phyloP scores from a whole-genome alignment of 495 filamentous ascomycete species.

The Neurospora sp. region DNA sequence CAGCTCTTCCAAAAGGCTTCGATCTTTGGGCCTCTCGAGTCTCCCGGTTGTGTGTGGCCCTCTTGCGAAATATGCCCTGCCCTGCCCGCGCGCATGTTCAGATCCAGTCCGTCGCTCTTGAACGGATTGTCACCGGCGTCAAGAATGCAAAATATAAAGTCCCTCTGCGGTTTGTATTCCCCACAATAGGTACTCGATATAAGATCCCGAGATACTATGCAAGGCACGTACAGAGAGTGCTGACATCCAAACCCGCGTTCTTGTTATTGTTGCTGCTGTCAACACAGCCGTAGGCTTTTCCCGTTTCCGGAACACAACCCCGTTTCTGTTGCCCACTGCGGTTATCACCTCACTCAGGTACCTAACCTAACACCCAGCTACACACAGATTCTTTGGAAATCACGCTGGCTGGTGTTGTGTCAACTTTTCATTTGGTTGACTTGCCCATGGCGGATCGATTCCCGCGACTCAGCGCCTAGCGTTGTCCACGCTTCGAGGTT shows the following conservation, averaged over 20 bases:
- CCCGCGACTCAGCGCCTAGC: neutral
- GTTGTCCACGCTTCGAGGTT: neutral
- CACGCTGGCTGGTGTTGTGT: neutral
- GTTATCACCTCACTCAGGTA: neutral
- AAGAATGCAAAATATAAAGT: neutral
- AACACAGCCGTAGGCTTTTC: neutral
- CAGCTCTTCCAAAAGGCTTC: neutral
- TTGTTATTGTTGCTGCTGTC: neutral
- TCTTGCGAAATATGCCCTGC: neutral
- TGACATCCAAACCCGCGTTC: neutral
- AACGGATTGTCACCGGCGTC: neutral
- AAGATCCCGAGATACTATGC: neutral
- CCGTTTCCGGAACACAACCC: neutral
- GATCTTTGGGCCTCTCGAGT: neutral
- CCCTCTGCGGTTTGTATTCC: neutral
- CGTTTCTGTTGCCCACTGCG: neutral
- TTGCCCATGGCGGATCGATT: neutral
- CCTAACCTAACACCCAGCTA: neutral
- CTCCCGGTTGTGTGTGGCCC: neutral
- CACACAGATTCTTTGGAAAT: neutral
- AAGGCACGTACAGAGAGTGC: neutral
- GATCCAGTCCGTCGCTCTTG: neutral
- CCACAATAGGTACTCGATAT: neutral
- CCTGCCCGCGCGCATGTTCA: neutral
- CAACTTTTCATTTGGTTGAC: neutral